Evolutionary conservation across 2,329 filamentous ascomycete species (phyloP), one percentile per base, ranked within the genome.

Genomic region (Truncatella angustata): DNA sequence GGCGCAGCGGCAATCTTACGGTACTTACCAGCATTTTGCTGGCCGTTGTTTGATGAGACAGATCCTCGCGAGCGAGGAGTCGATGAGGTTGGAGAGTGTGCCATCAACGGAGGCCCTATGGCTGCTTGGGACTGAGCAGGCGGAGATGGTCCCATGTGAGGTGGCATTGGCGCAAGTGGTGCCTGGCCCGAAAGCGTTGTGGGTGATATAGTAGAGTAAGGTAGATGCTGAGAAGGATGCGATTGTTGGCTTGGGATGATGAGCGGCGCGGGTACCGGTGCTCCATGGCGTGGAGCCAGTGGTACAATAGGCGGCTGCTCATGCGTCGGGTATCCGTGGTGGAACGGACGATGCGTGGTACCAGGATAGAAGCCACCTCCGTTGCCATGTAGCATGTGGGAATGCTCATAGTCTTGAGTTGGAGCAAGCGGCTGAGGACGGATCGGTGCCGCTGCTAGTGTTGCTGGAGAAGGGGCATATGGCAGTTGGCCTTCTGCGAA

Each of bases 1-100:
- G 80, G 80, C 0, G 81, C 81, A 9, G 81, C 81, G 55, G 82
- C 80, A 35, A 84, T 76, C 64, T 81, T 82, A 42, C 80, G 74
- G 60, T 81, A 83, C 59, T 81, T 80, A 21, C 64, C 58, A 12
- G 63, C 60, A 18, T 60, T 55, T 6, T 60, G 61, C 16, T 32
- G 43, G 18, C 43, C 43, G 40, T 44, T 44, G 6, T 56, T 63
- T 50, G 46, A 49, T 14, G 46, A 50, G 16, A 50, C 37, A 3
- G 48, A 50, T 12, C 34, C 34, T 6, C 46, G 32, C 5, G 28
- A 35, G 12, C 36, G 47, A 2, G 35, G 34, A 16, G 21, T 30
- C 21, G 35, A 18, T 20, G 42, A 20, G 34, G 42, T 24, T n/a
- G 50, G 32, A 11, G 43, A 48, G 30, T 43, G 35, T n/a, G 32